Conservation (phyloP, 2,329 filamentous ascomycete genomes). For the Fusarium pseudograminearum region DNA sequence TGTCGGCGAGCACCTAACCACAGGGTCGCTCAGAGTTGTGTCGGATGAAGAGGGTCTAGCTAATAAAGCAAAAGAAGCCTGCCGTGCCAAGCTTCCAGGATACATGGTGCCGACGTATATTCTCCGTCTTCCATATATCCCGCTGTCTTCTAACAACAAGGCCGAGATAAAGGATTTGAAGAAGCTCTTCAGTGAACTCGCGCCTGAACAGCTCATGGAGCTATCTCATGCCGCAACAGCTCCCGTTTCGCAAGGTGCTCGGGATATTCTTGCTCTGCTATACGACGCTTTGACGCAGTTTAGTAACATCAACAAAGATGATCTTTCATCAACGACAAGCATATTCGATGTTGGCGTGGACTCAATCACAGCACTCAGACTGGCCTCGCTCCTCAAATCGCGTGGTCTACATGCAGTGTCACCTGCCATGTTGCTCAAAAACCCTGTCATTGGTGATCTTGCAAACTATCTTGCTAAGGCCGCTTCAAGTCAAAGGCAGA, state of each 20-base stretch:
- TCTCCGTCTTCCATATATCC: constrained; percentile 76
- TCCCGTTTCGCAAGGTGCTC: constrained; percentile 48
- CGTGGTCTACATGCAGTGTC: constrained; percentile 71
- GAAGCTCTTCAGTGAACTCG: constrained; percentile 72
- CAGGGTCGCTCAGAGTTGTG: constrained; percentile 40
- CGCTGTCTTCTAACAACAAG: constrained; percentile 91
- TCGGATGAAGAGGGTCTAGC: constrained; percentile 56
- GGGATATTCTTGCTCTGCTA: constrained; percentile 61
- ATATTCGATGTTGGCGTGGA: constrained; percentile 90
- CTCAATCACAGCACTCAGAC: constrained; percentile 83
- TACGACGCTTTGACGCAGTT: constrained; percentile 66
- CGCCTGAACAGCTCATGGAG: constrained; percentile 70
- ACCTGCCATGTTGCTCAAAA: constrained; percentile 75
- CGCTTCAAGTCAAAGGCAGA: constrained; percentile 21
- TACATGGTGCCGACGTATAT: constrained; percentile 96
- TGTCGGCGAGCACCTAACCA: constrained; percentile 35
- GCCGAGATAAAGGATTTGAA: constrained; percentile 79
- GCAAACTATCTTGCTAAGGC: constrained; percentile 52
- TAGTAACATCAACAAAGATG: constrained; percentile 56
- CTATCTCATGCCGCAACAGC: constrained; percentile 55
- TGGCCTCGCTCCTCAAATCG: constrained; percentile 73
- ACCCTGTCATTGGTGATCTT: constrained; percentile 64
- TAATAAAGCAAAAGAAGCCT: constrained; percentile 68
- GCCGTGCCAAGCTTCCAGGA: constrained; percentile 75
- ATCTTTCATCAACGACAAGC: constrained; percentile 68